These are phyloP conservation scores for Cairneyella variabilis DNA, from an alignment of 495 filamentous ascomycete species.

Conservation along the genomic window DNA sequence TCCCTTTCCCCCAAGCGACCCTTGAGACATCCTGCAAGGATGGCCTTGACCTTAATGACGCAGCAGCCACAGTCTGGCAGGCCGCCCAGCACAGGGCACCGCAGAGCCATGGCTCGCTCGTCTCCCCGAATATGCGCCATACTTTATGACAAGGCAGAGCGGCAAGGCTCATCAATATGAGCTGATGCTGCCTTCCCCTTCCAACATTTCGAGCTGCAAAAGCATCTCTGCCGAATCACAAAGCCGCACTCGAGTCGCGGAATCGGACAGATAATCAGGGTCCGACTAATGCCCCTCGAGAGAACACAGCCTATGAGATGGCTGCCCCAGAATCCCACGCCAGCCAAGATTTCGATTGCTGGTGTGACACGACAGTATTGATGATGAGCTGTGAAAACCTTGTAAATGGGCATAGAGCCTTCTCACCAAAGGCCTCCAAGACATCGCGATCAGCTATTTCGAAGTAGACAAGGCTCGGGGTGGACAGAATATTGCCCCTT, in stretches of 20 bases:
- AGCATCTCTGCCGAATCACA: neutral
- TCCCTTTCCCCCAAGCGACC: no score
- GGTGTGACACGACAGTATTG: no score
- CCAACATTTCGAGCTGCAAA: no score
- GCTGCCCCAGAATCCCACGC: no score
- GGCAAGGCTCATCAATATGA: no score
- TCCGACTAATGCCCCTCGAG: neutral
- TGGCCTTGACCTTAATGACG: conserved; percentile 15
- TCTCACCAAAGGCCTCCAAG: no score
- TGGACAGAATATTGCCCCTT: neutral
- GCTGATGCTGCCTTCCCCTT: no score
- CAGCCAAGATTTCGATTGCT: no score
- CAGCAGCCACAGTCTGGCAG: neutral
- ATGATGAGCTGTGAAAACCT: conserved; percentile 8
- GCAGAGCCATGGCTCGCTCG: neutral
- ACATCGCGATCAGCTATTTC: no score
- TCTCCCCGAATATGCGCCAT: no score
- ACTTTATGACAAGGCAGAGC: no score
- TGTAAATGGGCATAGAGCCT: neutral
- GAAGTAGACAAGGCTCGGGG: neutral
- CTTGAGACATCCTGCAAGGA: conserved; percentile 1
- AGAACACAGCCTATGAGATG: neutral
- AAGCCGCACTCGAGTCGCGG: conserved; percentile 3
- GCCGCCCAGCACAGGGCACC: neutral
- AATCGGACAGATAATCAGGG: conserved; percentile 8